Evolutionary conservation across 768 basidiomycete genomes (phyloP).

Genomic region (Serendipita sp.): DNA sequence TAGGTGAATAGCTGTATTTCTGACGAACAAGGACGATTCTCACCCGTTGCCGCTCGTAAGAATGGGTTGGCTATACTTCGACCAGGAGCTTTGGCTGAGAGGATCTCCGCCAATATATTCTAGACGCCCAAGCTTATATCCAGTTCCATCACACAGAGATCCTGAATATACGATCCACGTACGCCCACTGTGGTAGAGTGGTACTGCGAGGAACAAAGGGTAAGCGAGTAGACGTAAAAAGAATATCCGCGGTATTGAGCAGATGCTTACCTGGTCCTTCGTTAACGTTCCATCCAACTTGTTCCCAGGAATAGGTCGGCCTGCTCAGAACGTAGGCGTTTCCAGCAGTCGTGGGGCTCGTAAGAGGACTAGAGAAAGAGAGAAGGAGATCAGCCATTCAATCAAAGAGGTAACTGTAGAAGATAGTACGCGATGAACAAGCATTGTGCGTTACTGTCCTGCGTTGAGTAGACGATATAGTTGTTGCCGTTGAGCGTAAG

Average conservation of each 20-base stretch:
- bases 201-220: too few species aligned
- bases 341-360: slow-evolving; percentile 1
- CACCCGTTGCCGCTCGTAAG: slow-evolving; percentile 2
- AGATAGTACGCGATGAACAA: not conserved
- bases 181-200: slow-evolving; percentile 1
- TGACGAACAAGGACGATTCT: not conserved
- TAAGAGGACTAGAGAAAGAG: not conserved
- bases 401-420: not conserved
- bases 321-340: not conserved
- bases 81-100: slow-evolving; percentile 5
- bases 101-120: slow-evolving; percentile 8
- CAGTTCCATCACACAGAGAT: slow-evolving; percentile 4
- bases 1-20: too few species aligned
- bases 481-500: not conserved
- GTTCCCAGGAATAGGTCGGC: too few species aligned
- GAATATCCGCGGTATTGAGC: too few species aligned
- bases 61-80: slow-evolving; percentile 2
- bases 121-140: slow-evolving; percentile 8
- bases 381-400: not conserved
- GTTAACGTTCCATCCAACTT: not conserved
- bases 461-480: not conserved
- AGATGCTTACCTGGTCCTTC: slow-evolving; percentile 6
- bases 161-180: slow-evolving; percentile 9
- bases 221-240: too few species aligned
- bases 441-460: not conserved